Evolutionary conservation across 257 asterid genomes (phyloP), one percentile per base, ranked within the genome.

Genomic region (Fraxinus quadrangulata): DNA sequence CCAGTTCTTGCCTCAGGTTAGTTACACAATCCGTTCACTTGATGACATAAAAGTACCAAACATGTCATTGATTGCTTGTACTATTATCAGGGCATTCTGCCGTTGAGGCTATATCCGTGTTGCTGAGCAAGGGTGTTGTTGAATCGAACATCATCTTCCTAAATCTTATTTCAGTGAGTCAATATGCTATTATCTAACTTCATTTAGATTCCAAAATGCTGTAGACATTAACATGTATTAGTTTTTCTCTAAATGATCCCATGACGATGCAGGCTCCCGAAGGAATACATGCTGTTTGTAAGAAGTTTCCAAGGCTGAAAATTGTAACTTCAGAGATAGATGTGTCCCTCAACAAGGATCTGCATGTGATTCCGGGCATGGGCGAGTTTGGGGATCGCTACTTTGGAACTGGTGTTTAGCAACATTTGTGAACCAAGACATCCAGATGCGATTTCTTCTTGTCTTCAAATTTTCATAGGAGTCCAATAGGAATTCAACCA

Each of bases 311-410:
- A 1, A 88, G 94, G 68, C 82, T 95, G 63, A 93, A 91, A 81
- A 89, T 95, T 6, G 96, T 95, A 33, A 95, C 99, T 75, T 93
- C 98, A 1, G 99, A 96, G 85, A 93, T 96, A 45, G 99, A 96
- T 71, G 89, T 75, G 54, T 74, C 90, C 2, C 89, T 96, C 67
- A 92, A 92, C 86, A 87, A 83, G 73, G 97, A 92, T n/a, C 42
- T 84, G 68, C 88, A 81, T 11, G 99, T 96, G 67, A 88, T 92
- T 70, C 99, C 99, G 0, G 99, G 99, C 75, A 85, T 96, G 98
- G 99, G 99, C 37, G 97, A 96, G 85, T 96, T 96, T 21, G 97
- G 98, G 11, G 98, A 96, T 81, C 96, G 99, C 30, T 93, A 96
- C 77, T 96, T 96, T 71, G 98, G 98, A 56, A 92, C 97, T 56